Evolutionary conservation across 2,329 filamentous ascomycete genomes (phyloP).

Genomic region (Aspergillus pseudonomiae): DNA sequence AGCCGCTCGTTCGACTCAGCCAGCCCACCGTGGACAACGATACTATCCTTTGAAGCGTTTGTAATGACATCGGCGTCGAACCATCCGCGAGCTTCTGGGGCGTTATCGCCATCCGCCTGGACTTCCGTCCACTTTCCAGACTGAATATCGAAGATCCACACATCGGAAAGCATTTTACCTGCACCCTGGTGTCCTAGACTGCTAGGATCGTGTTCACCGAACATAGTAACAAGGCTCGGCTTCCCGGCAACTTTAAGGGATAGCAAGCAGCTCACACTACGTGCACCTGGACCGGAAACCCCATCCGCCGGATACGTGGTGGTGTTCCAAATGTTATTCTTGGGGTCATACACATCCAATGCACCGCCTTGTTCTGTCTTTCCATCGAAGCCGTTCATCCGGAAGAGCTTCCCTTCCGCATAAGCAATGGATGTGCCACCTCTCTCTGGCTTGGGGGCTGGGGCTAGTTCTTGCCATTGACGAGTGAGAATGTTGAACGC

Average conservation of each 20-base stretch:
- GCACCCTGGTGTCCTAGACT: conserved; percentile 57
- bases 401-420: conserved; percentile 66
- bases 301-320: conserved; percentile 44
- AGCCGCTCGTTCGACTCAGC: conserved; percentile 56
- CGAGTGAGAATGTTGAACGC: conserved; percentile 68
- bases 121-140: conserved; percentile 39
- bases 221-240: conserved; percentile 52
- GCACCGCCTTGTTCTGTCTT: conserved; percentile 68
- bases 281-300: conserved; percentile 47
- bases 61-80: conserved; percentile 54
- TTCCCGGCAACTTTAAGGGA: conserved; percentile 42
- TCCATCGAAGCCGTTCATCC: conserved; percentile 81
- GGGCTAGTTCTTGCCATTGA: conserved; percentile 68
- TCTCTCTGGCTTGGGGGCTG: conserved; percentile 68
- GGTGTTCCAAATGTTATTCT: conserved; percentile 44
- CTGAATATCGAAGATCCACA: conserved; percentile 52
- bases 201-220: conserved; percentile 59
- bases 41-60: conserved; percentile 21
- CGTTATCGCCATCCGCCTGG: conserved; percentile 20
- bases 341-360: conserved; percentile 63
- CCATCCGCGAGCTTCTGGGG: conserved; percentile 54
- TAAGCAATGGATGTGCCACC: conserved; percentile 70
- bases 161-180: conserved; percentile 58
- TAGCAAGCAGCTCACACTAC: conserved; percentile 55
- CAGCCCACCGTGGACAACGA: conserved; percentile 56